Evolutionary conservation across 2,329 filamentous ascomycete genomes (phyloP).

Genomic region (Penicillium sp.): DNA sequence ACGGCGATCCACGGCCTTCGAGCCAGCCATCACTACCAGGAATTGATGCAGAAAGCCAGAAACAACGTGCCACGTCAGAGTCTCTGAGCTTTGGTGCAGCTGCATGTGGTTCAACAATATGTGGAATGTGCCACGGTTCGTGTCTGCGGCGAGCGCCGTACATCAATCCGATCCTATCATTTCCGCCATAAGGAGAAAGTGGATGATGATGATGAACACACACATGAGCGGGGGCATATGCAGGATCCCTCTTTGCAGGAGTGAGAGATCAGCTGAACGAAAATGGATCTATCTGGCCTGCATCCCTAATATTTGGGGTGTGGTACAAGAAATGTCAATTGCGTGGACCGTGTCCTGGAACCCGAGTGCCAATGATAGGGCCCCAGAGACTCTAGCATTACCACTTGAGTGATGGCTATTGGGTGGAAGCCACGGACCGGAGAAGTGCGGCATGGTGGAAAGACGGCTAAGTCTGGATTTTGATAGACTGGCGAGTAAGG

Average conservation of each 20-base stretch:
- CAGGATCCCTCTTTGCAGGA: constrained; percentile 41
- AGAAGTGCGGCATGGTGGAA: constrained; percentile 28
- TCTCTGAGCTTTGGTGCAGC: constrained; percentile 38
- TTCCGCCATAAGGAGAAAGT: constrained; percentile 24
- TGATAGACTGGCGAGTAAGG: constrained; percentile 19
- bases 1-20: constrained; percentile 23
- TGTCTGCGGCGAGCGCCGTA: constrained; percentile 32
- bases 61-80: constrained; percentile 42
- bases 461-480: constrained; percentile 15
- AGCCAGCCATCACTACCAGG: constrained; percentile 24
- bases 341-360: constrained; percentile 18
- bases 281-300: constrained; percentile 26
- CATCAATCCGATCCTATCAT: constrained; percentile 34
- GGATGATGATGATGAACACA: constrained; percentile 31
- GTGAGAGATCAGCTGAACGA: constrained; percentile 43
- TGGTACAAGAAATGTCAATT: constrained; percentile 20
- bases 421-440: constrained; percentile 27
- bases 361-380: constrained; percentile 31
- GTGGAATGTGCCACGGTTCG: constrained; percentile 34
- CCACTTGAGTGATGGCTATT: constrained; percentile 30
- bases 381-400: constrained; percentile 32
- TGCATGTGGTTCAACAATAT: constrained; percentile 37
- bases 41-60: constrained; percentile 32
- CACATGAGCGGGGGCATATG: constrained; percentile 38
- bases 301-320: constrained; percentile 15